phyloP scores from a whole-genome alignment of 2,329 filamentous ascomycete species.

The Aspergillus proliferans region DNA sequence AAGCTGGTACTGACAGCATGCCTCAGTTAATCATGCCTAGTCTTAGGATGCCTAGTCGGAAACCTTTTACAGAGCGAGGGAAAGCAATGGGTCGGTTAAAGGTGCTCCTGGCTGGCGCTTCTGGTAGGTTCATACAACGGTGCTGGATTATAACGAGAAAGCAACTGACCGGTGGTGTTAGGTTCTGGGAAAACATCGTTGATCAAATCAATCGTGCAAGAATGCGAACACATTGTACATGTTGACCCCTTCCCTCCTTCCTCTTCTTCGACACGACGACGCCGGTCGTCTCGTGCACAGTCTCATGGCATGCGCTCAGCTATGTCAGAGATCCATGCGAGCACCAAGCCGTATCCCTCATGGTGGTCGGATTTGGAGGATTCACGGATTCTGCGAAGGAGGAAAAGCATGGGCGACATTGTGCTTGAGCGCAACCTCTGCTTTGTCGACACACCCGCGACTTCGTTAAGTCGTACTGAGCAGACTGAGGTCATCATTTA shows the following conservation, averaged over 20 bases:
- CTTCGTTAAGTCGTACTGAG: conserved; percentile 48
- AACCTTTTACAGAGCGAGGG: conserved; percentile 83
- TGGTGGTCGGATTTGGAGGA: conserved; percentile 84
- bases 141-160: conserved; percentile 1
- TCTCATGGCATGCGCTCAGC: conserved; percentile 14
- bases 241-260: conserved; percentile 57
- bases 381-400: conserved; percentile 52
- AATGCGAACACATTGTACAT: conserved; percentile 87
- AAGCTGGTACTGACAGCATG: conserved; percentile 31
- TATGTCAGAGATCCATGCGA: conserved; percentile 67
- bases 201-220: conserved; percentile 79
- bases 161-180: conserved; percentile 27
- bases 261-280: conserved; percentile 13
- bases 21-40: conserved; percentile 97
- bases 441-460: conserved; percentile 75
- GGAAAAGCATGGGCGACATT: conserved; percentile 67
- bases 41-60: conserved; percentile 78
- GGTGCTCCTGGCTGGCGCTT: conserved; percentile 74
- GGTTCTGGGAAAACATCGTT: conserved; percentile 84
- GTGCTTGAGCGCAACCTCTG: conserved; percentile 87
- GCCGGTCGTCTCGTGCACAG: conserved; percentile 15
- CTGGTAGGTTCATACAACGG: conserved; percentile 48
- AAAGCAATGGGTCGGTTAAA: conserved; percentile 80
- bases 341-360: conserved; percentile 74
- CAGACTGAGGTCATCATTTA: conserved; percentile 56